Conservation (phyloP, 306 rosid species). For the Lathyrus oleraceus region DNA sequence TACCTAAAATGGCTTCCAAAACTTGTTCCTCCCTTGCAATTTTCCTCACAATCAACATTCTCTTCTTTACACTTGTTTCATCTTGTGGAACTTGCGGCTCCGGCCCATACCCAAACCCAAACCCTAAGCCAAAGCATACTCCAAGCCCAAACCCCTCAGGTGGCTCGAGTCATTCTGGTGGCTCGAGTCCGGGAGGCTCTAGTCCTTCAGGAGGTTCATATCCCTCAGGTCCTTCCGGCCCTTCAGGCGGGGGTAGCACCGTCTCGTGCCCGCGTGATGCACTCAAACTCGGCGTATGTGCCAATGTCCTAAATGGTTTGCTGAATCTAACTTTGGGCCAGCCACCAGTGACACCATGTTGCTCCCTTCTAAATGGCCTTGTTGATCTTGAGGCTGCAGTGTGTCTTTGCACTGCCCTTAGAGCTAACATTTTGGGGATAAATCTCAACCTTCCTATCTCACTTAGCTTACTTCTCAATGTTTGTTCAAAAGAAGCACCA, state of each 20-base stretch:
- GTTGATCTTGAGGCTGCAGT: conserved; percentile 70
- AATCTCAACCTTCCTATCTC: conserved; percentile 64
- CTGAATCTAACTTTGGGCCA: conserved; percentile 51
- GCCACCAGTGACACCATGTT: conserved; percentile 68
- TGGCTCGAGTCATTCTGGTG: background rate
- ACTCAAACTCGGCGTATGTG: conserved; percentile 67
- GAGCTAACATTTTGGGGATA: conserved; percentile 64
- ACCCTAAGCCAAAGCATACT: conserved; percentile 29
- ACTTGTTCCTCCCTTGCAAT: conserved; percentile 56
- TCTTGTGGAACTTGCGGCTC: conserved; percentile 51
- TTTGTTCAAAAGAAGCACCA: conserved; percentile 52
- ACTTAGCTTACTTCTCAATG: conserved; percentile 73
- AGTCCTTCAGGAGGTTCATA: background rate
- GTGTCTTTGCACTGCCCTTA: conserved; percentile 84
- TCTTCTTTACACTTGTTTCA: conserved; percentile 66
- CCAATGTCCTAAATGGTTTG: conserved; percentile 56
- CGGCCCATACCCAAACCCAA: conserved; percentile 28
- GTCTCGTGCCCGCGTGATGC: conserved; percentile 56
- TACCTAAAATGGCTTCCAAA: conserved; percentile 57
- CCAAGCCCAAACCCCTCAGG: conserved; percentile 12
- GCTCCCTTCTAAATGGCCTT: conserved; percentile 66
- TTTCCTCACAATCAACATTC: conserved; percentile 63
- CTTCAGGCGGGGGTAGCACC: background rate
- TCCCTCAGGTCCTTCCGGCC: background rate
- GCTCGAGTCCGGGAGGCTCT: background rate